A percentile compares a stretch with the other conserved stretches of the same genome.
Evolutionary conservation across 106 monocot genomes (phyloP).

Genomic region (Apostasia shenzhenica): DNA sequence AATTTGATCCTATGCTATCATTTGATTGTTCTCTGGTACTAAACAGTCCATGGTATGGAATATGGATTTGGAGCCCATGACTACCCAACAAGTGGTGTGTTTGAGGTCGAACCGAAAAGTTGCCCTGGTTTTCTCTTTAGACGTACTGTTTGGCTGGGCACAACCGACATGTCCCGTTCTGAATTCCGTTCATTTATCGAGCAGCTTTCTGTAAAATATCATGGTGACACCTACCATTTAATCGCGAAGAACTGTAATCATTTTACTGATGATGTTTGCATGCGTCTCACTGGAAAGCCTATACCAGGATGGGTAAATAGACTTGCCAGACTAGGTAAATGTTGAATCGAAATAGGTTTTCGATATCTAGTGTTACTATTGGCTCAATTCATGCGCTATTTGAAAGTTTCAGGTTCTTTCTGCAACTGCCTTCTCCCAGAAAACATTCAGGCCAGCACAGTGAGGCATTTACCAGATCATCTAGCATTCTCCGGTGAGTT

Average conservation of each 20-base stretch:
- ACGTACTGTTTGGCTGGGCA: conserved; percentile 44
- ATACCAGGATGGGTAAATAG: conserved; percentile 73
- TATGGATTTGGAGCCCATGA: conserved; percentile 73
- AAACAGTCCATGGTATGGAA: conserved; percentile 61
- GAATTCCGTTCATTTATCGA: conserved; percentile 57
- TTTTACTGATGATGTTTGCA: conserved; percentile 63
- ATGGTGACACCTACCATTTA: conserved; percentile 53
- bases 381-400: neutral
- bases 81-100: conserved; percentile 61
- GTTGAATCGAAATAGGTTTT: conserved; percentile 4
- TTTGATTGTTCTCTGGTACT: neutral
- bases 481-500: conserved; percentile 44
- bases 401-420: conserved; percentile 55
- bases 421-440: conserved; percentile 85
- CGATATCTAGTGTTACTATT: neutral
- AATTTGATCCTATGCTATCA: neutral
- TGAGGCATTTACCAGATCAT: conserved; percentile 48
- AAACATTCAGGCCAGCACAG: conserved; percentile 53
- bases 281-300: conserved; percentile 42
- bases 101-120: conserved; percentile 68
- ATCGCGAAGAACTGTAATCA: conserved; percentile 72
- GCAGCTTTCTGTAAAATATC: conserved; percentile 37
- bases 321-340: conserved; percentile 53
- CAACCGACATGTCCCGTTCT: conserved; percentile 32
- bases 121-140: conserved; percentile 64